A percentile compares a stretch with the other conserved stretches of the same genome.
These are phyloP conservation scores for Alternaria gaisen DNA, from an alignment of 2,329 filamentous ascomycete species.

Conservation along the genomic window DNA sequence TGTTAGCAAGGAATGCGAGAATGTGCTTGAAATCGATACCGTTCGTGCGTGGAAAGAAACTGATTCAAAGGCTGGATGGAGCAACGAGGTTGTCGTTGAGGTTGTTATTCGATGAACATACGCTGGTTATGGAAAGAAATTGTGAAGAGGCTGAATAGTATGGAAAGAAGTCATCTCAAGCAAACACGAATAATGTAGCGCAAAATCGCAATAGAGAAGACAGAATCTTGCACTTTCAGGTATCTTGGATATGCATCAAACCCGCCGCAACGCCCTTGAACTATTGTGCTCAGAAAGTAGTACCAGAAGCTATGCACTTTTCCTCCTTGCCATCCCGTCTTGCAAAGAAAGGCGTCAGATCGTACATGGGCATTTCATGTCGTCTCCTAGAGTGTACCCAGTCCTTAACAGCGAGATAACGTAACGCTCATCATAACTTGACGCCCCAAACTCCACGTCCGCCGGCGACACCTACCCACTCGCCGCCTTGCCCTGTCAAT, in stretches of 20 bases:
- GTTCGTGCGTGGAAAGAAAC: constrained; percentile 80
- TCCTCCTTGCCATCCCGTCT: not conserved
- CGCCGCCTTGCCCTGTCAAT: constrained; percentile 73
- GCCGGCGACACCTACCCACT: constrained; percentile 85
- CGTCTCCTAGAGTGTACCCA: not conserved
- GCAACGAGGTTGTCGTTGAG: constrained; percentile 63
- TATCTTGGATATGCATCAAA: constrained; percentile 10
- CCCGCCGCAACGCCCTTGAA: not conserved
- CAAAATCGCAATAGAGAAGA: not conserved
- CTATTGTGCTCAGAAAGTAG: not conserved
- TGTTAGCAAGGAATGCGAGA: constrained; percentile 60
- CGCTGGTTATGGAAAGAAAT: too few relatives aligned
- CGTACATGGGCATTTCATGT: not conserved
- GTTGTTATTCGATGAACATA: constrained; percentile 37
- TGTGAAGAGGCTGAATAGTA: too few relatives aligned
- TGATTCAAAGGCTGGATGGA: constrained; percentile 75
- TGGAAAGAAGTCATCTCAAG: too few relatives aligned
- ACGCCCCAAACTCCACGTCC: constrained; percentile 85
- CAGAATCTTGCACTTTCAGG: not conserved
- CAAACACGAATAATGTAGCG: not conserved
- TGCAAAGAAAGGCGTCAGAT: not conserved
- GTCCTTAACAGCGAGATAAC: not conserved
- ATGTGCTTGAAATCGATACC: constrained; percentile 80
- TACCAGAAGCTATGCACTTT: not conserved
- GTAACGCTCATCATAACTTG: constrained; percentile 52